These are phyloP conservation scores for Plectosphaerella sp. DNA, from an alignment of 2,329 filamentous ascomycete genomes.

Conservation along the genomic window DNA sequence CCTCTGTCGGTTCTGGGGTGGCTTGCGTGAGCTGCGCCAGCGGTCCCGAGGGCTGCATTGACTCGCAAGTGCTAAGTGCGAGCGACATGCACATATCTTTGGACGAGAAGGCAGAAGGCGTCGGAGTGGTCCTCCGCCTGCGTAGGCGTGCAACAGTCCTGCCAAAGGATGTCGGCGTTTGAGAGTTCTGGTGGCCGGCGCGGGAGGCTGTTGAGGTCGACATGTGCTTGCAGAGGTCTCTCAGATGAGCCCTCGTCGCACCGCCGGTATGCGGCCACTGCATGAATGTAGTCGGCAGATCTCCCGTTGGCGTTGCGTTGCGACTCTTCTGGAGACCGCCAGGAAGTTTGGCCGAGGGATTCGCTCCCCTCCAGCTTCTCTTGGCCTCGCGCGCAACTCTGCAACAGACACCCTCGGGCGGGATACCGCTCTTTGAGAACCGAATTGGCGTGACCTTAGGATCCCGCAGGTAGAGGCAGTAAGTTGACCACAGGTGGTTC, in stretches of 20 bases:
- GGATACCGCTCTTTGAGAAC: constrained; percentile 58
- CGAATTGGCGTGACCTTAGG: constrained; percentile 64
- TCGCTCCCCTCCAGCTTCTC: constrained; percentile 62
- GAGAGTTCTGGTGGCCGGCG: constrained; percentile 41
- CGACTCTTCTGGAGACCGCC: constrained; percentile 38
- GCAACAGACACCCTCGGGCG: constrained; percentile 59
- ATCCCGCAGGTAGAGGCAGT: constrained; percentile 61
- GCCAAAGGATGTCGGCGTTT: constrained; percentile 52
- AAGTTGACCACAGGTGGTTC: constrained; percentile 62
- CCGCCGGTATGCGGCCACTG: constrained; percentile 62
- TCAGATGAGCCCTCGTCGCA: constrained; percentile 57
- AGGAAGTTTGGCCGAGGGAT: constrained; percentile 23
- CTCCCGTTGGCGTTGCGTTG: constrained; percentile 51
- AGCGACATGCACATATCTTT: constrained; percentile 62
- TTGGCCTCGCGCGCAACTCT: constrained; percentile 63
- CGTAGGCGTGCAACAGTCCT: constrained; percentile 44
- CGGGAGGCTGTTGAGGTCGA: constrained; percentile 38
- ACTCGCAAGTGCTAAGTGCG: constrained; percentile 57
- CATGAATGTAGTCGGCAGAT: constrained; percentile 42
- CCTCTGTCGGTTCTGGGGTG: constrained; percentile 17
- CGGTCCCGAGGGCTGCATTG: constrained; percentile 60
- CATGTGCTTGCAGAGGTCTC: constrained; percentile 58
- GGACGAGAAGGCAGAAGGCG: constrained; percentile 49
- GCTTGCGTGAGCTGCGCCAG: constrained; percentile 55
- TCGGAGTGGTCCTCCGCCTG: constrained; percentile 44